These are phyloP conservation scores for Scenedesmus sp. DNA, from an alignment of 163 green algal species.

Conservation along the genomic window DNA sequence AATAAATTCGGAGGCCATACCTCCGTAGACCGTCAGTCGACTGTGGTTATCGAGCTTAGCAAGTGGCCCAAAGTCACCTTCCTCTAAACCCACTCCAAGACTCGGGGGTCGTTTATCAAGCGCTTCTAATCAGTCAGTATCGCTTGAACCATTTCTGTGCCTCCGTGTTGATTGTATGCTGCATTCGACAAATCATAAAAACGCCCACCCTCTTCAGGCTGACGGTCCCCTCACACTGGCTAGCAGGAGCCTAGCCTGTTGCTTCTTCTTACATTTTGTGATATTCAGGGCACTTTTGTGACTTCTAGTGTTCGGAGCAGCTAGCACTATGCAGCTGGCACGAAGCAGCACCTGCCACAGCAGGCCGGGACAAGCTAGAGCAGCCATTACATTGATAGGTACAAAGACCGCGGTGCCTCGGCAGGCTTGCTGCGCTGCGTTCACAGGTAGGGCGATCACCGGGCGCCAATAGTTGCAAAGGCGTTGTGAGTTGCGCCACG, in stretches of 20 bases:
- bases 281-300: not conserved
- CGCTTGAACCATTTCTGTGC: not conserved
- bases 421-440: not conserved
- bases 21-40: not conserved
- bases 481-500: not conserved
- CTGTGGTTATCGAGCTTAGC: not conserved
- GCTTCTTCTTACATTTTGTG: not conserved
- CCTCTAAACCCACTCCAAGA: not conserved
- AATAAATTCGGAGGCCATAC: not conserved
- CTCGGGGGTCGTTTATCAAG: not conserved
- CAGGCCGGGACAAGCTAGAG: not conserved
- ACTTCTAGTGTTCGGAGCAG: not conserved
- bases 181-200: not conserved
- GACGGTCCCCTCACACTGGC: not conserved
- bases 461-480: not conserved
- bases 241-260: not conserved
- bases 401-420: not conserved
- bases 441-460: not conserved
- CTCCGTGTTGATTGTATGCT: not conserved
- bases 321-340: not conserved
- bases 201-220: not conserved
- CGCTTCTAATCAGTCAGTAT: not conserved
- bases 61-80: slow-evolving; percentile 5
- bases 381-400: not conserved
- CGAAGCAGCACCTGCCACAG: not conserved